These are phyloP conservation scores for Scleroderma bovista DNA, from an alignment of 768 basidiomycete genomes.

Conservation along the genomic window DNA sequence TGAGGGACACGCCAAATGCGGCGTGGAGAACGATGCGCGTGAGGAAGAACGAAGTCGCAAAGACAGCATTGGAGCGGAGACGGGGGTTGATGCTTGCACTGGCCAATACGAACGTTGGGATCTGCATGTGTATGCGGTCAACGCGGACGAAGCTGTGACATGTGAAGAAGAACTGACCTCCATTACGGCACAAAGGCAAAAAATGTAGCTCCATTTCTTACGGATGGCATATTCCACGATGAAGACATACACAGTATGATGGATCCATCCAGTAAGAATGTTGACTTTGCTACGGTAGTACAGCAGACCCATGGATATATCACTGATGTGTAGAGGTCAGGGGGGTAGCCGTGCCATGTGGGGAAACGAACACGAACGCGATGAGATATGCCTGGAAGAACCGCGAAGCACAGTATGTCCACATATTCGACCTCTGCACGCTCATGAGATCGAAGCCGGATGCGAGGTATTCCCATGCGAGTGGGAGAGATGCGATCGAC, in stretches of 20 bases:
- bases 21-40: constrained; percentile 47
- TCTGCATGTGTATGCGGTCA: constrained; percentile 16
- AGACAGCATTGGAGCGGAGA: constrained; percentile 44
- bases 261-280: constrained; percentile 52
- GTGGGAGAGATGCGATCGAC: constrained; percentile 38
- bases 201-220: constrained; percentile 35
- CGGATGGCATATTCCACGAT: constrained; percentile 36
- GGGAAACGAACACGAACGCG: constrained; percentile 22
- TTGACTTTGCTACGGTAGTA: constrained; percentile 44
- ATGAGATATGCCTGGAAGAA: constrained; percentile 46
- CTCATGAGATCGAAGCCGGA: constrained; percentile 23
- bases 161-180: constrained; percentile 32
- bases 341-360: constrained; percentile 28
- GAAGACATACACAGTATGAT: constrained; percentile 39
- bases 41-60: constrained; percentile 45
- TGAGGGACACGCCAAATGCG: constrained; percentile 29
- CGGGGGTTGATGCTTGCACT: constrained; percentile 38
- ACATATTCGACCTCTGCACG: constrained; percentile 15
- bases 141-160: too few relatives aligned
- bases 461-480: constrained; percentile 25
- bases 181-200: constrained; percentile 42
- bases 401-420: constrained; percentile 23
- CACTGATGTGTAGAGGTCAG: constrained; percentile 25
- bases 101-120: constrained; percentile 52
- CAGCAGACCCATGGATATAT: constrained; percentile 40